Evolutionary conservation across 1,284 basidiomycete species (phyloP).

Genomic region (Coniferiporia weirii): DNA sequence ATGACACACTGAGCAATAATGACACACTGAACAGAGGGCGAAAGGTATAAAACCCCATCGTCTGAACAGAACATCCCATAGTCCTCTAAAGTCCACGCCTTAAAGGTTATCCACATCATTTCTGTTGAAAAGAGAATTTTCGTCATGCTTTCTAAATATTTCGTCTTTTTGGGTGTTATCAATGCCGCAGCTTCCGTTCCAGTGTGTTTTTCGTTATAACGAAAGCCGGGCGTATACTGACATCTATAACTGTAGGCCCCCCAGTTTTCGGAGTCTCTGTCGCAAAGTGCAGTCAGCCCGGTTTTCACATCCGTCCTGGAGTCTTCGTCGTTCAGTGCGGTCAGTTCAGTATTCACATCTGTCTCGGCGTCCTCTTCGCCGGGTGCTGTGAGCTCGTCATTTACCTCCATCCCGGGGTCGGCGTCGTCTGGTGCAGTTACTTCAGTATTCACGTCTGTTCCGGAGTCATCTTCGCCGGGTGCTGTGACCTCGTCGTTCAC

Average conservation of each 20-base stretch:
- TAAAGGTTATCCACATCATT: no score
- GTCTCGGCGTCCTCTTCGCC: no score
- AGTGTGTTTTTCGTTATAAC: neutral
- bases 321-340: neutral
- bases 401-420: no score
- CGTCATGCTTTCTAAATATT: neutral
- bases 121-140: neutral
- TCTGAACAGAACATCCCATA: neutral
- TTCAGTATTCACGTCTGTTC: no score
- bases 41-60: no score
- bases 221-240: neutral
- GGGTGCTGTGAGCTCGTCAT: no score
- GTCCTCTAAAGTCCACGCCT: neutral
- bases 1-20: no score
- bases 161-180: neutral
- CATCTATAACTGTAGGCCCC: neutral
- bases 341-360: neutral
- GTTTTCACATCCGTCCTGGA: no score
- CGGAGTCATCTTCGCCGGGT: no score
- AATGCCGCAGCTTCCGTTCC: neutral
- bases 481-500: neutral
- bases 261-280: neutral
- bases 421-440: no score
- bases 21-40: no score
- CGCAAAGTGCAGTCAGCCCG: neutral